Evolutionary conservation across 805 yeast species (phyloP).

Genomic region (Zygosaccharomyces lentus): DNA sequence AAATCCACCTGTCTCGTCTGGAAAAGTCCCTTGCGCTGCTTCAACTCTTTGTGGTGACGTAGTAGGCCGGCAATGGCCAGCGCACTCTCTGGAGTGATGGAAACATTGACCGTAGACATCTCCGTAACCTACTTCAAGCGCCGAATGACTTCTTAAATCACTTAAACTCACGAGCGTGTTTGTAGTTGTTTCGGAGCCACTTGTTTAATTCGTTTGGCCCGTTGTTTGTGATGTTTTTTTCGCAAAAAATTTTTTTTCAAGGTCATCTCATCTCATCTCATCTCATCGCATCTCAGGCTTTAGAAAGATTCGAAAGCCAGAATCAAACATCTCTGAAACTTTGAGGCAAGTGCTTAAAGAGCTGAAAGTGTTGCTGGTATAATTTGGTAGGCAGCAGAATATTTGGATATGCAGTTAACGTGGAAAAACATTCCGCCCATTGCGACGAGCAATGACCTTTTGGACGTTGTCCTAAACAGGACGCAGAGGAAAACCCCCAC

Average conservation of each 20-base stretch:
- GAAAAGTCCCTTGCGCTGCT: conserved; percentile 76
- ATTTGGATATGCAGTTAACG: conserved; percentile 75
- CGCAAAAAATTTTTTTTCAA: conserved; percentile 5
- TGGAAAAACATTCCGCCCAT: conserved; percentile 99
- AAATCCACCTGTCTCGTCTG: conserved; percentile 72
- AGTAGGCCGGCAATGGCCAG: conserved; percentile 67
- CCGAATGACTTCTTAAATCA: not conserved
- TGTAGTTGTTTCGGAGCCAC: not conserved
- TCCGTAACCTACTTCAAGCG: not conserved
- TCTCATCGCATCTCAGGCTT: conserved; percentile 12
- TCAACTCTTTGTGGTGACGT: conserved; percentile 61
- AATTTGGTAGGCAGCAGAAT: not conserved
- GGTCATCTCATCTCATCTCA: conserved; percentile 23
- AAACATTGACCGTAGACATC: conserved; percentile 4
- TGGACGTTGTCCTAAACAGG: conserved; percentile 94
- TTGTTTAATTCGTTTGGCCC: conserved; percentile 2
- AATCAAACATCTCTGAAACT: not conserved
- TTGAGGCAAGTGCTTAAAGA: not conserved
- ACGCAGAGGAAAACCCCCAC: conserved; percentile 99
- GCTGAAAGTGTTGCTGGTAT: not conserved
- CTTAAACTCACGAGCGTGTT: not conserved
- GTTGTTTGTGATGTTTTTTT: conserved; percentile 5
- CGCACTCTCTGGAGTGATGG: conserved; percentile 46
- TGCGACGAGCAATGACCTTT: conserved; percentile 83
- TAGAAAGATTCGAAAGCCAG: not conserved